Evolutionary conservation across 2,329 filamentous ascomycete species (phyloP).

Genomic region (Colletotrichum zoysiae): DNA sequence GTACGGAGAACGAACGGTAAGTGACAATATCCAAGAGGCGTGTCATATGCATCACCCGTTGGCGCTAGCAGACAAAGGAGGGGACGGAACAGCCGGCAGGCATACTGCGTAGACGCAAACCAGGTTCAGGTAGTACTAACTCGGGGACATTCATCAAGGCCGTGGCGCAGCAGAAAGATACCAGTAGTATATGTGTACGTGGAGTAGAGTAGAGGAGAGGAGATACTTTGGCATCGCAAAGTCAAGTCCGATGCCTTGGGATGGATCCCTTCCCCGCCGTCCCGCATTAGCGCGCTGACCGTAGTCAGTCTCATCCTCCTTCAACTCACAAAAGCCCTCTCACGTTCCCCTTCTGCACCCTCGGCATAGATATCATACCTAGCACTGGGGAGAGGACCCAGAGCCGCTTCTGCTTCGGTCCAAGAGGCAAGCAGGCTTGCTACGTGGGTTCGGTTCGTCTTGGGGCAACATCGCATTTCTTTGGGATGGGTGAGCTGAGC

Average conservation of each 20-base stretch:
- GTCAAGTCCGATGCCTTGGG: not conserved
- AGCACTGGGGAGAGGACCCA: not conserved
- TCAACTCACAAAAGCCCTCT: not conserved
- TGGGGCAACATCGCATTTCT: not conserved
- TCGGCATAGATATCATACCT: too few relatives aligned
- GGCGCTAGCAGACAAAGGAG: conserved; percentile 4
- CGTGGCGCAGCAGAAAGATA: not conserved
- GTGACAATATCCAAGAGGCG: conserved; percentile 13
- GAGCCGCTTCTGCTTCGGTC: not conserved
- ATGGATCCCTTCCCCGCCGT: not conserved
- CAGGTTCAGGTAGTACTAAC: not conserved
- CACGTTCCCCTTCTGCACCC: not conserved
- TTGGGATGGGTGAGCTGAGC: not conserved
- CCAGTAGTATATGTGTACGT: too few relatives aligned
- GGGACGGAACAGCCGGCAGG: conserved; percentile 13
- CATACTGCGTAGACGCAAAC: conserved; percentile 8
- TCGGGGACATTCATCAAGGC: conserved; percentile 1
- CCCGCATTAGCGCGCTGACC: conserved; percentile 23
- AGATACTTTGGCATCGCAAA: not conserved
- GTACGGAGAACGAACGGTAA: not conserved
- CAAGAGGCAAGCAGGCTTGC: not conserved
- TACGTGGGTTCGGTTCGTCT: not conserved
- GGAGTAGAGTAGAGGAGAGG: too few relatives aligned
- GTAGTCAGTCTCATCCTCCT: conserved; percentile 10
- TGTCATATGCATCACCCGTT: conserved; percentile 9